Percentiles rank a stretch among this genome's conserved stretches.
These are phyloP conservation scores for Samsoniella hepiali DNA, from an alignment of 2,329 filamentous ascomycete species.

Conservation along the genomic window DNA sequence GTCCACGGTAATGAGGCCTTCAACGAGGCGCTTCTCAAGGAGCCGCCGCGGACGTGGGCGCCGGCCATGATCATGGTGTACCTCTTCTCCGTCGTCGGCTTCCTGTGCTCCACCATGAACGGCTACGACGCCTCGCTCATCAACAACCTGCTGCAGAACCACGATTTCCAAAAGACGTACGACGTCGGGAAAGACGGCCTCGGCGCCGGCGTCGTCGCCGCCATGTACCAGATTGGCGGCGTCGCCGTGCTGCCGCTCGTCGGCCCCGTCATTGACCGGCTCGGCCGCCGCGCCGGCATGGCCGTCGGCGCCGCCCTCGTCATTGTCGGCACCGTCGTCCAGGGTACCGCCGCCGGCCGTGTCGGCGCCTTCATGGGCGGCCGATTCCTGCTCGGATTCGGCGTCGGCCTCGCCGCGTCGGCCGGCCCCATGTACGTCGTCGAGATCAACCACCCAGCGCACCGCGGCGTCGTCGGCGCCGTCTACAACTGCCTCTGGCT, in stretches of 20 bases:
- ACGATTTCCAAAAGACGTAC: slow-evolving; percentile 39
- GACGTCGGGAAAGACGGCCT: slow-evolving; percentile 41
- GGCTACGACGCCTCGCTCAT: slow-evolving; percentile 40
- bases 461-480: slow-evolving; percentile 47
- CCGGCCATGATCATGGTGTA: slow-evolving; percentile 41
- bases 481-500: slow-evolving; percentile 33
- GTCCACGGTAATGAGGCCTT: slow-evolving; percentile 52
- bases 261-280: slow-evolving; percentile 45
- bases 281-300: slow-evolving; percentile 47
- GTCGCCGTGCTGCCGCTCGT: slow-evolving; percentile 41
- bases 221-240: slow-evolving; percentile 52
- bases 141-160: slow-evolving; percentile 30
- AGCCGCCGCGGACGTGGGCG: slow-evolving; percentile 44
- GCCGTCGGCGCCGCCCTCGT: slow-evolving; percentile 45
- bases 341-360: slow-evolving; percentile 25
- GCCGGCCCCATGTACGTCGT: slow-evolving; percentile 62
- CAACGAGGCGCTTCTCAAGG: slow-evolving; percentile 53
- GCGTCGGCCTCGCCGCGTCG: slow-evolving; percentile 56
- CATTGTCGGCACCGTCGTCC: slow-evolving; percentile 35
- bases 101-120: slow-evolving; percentile 51
- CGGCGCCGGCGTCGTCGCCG: slow-evolving; percentile 48
- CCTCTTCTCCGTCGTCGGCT: slow-evolving; percentile 43
- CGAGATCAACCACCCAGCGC: slow-evolving; percentile 61
- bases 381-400: slow-evolving; percentile 53
- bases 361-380: slow-evolving; percentile 52